These are phyloP conservation scores for Sclerotinia subarctica DNA, from an alignment of 2,329 filamentous ascomycete genomes.

Conservation along the genomic window DNA sequence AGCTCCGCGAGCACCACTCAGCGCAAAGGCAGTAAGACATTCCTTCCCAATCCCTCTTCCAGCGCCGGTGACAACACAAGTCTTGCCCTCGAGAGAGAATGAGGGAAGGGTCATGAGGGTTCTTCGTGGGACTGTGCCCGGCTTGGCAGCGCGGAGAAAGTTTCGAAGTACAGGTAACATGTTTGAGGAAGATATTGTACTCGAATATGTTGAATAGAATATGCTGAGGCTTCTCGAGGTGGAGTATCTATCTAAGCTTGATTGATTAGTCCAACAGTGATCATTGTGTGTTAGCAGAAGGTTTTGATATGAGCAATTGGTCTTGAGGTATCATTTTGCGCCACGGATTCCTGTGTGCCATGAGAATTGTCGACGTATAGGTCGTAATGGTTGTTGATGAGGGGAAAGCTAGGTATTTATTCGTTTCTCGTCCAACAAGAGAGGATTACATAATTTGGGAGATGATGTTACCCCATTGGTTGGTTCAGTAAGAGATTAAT, in stretches of 20 bases:
- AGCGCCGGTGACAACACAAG: slow-evolving; percentile 50
- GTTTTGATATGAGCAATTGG: slow-evolving; percentile 4
- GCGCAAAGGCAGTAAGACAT: slow-evolving; percentile 43
- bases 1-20: slow-evolving; percentile 33
- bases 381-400: not conserved
- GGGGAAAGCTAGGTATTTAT: not conserved
- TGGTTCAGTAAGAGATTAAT: not conserved
- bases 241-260: not conserved
- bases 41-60: slow-evolving; percentile 51
- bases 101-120: slow-evolving; percentile 30
- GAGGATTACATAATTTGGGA: not conserved
- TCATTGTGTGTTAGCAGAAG: not conserved
- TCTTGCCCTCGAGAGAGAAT: slow-evolving; percentile 47
- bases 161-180: not conserved
- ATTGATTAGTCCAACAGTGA: not conserved
- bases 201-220: not conserved
- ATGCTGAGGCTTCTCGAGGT: not conserved
- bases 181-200: not conserved
- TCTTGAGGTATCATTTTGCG: not conserved
- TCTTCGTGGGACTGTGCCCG: slow-evolving; percentile 15
- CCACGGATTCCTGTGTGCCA: not conserved
- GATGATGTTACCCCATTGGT: not conserved
- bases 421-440: slow-evolving; percentile 8
- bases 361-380: not conserved
- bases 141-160: not conserved